Conservation (phyloP, 106 monocot genomes). For the Platanthera zijinensis region DNA sequence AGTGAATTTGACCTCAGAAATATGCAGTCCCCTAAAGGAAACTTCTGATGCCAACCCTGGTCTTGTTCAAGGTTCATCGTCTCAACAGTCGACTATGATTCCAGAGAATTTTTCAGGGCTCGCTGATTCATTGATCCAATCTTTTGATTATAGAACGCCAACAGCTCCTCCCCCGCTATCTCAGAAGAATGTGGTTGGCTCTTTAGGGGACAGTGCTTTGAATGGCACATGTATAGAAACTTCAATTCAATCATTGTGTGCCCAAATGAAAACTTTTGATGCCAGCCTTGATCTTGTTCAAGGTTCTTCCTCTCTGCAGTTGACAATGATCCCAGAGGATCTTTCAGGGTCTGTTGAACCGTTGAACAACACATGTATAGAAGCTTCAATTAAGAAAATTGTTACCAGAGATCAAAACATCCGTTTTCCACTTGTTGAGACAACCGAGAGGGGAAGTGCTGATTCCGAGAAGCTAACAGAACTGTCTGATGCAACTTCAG, state of each 20-base stretch:
- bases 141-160: not conserved
- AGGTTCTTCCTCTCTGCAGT: constrained; percentile 1
- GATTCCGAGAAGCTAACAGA: constrained; percentile 3
- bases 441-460: constrained; percentile 16
- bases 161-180: not conserved
- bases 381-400: constrained; percentile 8
- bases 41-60: constrained; percentile 1
- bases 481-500: not conserved
- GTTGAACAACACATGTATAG: constrained; percentile 7
- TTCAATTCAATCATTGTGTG: constrained; percentile 7
- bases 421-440: constrained; percentile 14
- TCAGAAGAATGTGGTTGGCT: constrained; percentile 1
- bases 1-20: not conserved
- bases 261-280: not conserved
- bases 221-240: constrained; percentile 7
- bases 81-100: not conserved
- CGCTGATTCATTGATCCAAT: constrained; percentile 6
- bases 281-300: constrained; percentile 4
- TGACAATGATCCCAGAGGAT: constrained; percentile 7
- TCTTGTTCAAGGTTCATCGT: constrained; percentile 14
- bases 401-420: not conserved
- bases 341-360: not conserved
- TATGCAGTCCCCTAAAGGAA: constrained; percentile 5
- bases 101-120: constrained; percentile 6
- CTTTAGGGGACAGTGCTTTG: constrained; percentile 2